Base-by-base conservation (phyloP, 2,329 filamentous ascomycete genomes). In the Rhynchosporium agropyri region DNA sequence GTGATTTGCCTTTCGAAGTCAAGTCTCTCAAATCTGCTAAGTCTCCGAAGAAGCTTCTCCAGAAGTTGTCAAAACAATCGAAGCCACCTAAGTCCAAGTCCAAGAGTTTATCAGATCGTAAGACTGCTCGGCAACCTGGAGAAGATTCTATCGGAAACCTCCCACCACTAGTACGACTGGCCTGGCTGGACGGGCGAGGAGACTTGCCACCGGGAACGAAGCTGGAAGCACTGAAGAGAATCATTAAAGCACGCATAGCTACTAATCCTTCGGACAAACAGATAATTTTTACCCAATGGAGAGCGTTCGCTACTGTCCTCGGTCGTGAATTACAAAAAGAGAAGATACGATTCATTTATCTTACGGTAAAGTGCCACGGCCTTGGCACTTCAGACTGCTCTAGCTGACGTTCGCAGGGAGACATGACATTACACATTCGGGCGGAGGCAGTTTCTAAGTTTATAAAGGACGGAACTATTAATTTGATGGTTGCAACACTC, bases 201-300 rank as follows among this genome's bases (percentile, higher is more conserved):
- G 13, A 68, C 4, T 28, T 70, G 1, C 74, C 77, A 55, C 72
- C 73, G 0, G 73, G 74, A 12, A 70, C 77, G 0, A 79, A 79
- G 62, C 60, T 76, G 2, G 68, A 63, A 3, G 73, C 70, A 13
- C 68, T 76, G 1, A 65, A 67, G 26, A 59, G 66, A 0, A 68
- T 71, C 6, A 61, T 79, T 10, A 53, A 74, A 2, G 66, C 73
- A 6, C 79, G 77, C 77, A 61, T 77, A 4, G 38, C 71, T 1
- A 74, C 80, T 13, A 77, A 79, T 4, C 74, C 75, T 0, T 54
- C 74, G 0, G 77, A 77, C 26, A 87, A 88, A 70, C 78, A 87
- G 51, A 82, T 87, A 48, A 74, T 87, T 42, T 88, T 85, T 66
- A 83, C 80, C 0, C 83, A 87, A 61, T 88, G 83, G 63, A 70